These are phyloP conservation scores for Arbutus unedo DNA, from an alignment of 148 eudicot species.

Conservation along the genomic window DNA sequence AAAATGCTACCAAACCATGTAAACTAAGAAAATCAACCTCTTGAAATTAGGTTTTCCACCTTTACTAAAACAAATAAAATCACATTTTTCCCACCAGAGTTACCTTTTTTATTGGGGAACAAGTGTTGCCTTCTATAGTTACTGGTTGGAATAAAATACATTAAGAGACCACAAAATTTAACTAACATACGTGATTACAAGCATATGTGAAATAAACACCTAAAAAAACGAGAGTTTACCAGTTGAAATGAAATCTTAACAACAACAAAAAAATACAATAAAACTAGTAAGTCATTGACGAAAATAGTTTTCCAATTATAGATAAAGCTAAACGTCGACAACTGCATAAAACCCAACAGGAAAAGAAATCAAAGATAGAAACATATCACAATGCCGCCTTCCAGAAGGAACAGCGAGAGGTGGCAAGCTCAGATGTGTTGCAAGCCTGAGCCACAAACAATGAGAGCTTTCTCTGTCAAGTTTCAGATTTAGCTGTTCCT, in stretches of 20 bases:
- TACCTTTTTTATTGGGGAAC: neutral
- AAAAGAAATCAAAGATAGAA: neutral
- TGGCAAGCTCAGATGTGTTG: neutral
- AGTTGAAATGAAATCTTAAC: neutral
- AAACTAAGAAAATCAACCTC: neutral
- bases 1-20: neutral
- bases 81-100: neutral
- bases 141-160: neutral
- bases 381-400: neutral
- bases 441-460: neutral
- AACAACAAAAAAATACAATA: neutral
- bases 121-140: neutral
- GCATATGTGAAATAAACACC: neutral
- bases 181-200: neutral
- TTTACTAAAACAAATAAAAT: neutral
- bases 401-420: neutral
- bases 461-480: neutral
- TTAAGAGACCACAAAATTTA: neutral
- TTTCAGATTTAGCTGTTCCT: neutral
- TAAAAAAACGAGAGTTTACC: neutral
- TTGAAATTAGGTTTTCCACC: neutral
- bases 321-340: neutral
- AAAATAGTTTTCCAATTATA: neutral
- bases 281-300: neutral
- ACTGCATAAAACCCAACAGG: neutral